Base-by-base conservation (phyloP, 345 rosid species). In the Dimocarpus longan region DNA sequence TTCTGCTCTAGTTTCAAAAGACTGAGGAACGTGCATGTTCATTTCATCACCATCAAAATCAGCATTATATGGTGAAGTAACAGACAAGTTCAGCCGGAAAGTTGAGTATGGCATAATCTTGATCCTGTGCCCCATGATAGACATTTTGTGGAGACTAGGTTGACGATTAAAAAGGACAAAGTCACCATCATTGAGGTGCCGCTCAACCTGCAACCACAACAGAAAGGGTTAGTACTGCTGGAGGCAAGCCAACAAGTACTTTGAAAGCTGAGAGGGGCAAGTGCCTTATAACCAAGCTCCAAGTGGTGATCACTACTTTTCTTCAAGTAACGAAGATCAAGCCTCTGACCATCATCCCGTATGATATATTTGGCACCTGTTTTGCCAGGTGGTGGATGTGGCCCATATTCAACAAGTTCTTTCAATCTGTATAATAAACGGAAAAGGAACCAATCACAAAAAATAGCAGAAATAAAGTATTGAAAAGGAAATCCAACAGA, bases 31-130 rank as follows among this genome's bases (percentile, higher is more conserved):
- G 69, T 93, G 99, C 99, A 95, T 95, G 77, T 95, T 95, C 99
- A 95, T 95, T 89, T 95, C 99, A 90, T 95, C 99, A 74, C 99
- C 99, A 82, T 95, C 99, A 89, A 95, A 95, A 86, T 93, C 99
- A 85, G 98, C 99, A 91, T 95, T 95, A 83, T 95, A 95, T 16
- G 99, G 99, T 39, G 99, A 92, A 44, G 99, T 95, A 57, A 94
- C 99, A 40, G 99, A 93, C 78, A 95, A 83, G 83, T 95, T 95
- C 79, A 95, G 79, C 16, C 98, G 94, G 79, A 95, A 95, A 43
- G 99, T 95, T 43, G 99, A 95, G 74, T 95, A 94, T 62, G 99
- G 99, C 97, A 95, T 95, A 79, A 95, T 92, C 90, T 93, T 89
- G 84, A 95, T 95, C 80, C 91, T 87, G 74, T 95, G 99, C 70